phyloP scores from a whole-genome alignment of 2,329 filamentous ascomycete species.

The Aplosporella prunicola region DNA sequence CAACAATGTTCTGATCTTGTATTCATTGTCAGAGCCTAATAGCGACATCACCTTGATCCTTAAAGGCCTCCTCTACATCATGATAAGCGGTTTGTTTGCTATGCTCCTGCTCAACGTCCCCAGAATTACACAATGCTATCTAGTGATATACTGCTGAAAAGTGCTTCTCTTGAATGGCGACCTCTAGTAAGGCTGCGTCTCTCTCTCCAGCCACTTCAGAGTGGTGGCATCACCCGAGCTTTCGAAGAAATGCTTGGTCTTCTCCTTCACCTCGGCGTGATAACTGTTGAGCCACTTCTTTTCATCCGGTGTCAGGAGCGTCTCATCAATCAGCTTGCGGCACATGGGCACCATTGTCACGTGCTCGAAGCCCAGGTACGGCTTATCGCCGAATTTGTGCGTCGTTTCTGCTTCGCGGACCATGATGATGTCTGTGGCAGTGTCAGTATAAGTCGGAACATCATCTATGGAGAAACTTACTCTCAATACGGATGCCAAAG shows the following conservation, averaged over 20 bases:
- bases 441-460: constrained; percentile 6
- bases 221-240: constrained; percentile 63
- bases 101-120: too few species aligned
- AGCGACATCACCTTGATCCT: too few species aligned
- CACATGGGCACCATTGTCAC: constrained; percentile 97
- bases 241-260: constrained; percentile 69
- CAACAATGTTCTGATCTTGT: too few species aligned
- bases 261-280: constrained; percentile 69
- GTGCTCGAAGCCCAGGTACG: constrained; percentile 90
- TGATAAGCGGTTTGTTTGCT: too few species aligned
- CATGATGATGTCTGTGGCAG: constrained; percentile 62
- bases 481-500: constrained; percentile 94
- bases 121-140: too few species aligned
- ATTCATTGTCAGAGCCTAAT: too few species aligned
- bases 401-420: constrained; percentile 80
- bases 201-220: constrained; percentile 71
- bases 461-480: constrained; percentile 23
- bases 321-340: constrained; percentile 71
- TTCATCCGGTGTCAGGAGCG: constrained; percentile 62
- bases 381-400: constrained; percentile 84
- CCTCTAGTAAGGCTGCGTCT: constrained; percentile 59
- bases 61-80: too few species aligned
- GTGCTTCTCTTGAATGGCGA: too few species aligned
- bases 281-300: constrained; percentile 82
- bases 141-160: too few species aligned